Conservation (phyloP, 2,329 filamentous ascomycete genomes). For the Ascomycota sp. region DNA sequence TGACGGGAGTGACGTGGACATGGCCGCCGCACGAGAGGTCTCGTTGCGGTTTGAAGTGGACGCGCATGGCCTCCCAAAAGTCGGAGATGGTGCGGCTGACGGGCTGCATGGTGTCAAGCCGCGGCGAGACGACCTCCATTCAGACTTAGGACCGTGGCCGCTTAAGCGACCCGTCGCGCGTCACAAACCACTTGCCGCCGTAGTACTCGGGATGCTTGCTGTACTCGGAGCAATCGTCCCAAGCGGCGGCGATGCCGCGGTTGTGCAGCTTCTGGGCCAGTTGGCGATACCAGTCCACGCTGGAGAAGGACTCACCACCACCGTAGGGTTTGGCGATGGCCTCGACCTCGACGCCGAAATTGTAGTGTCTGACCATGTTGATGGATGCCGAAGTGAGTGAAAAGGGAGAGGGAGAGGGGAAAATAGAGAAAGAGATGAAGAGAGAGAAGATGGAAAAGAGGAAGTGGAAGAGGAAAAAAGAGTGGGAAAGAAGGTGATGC, state of each 20-base stretch:
- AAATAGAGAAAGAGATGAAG: background rate
- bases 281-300: constrained; percentile 19
- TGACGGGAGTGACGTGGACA: constrained; percentile 18
- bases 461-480: background rate
- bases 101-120: constrained; percentile 14
- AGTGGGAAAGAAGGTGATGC: too few relatives aligned
- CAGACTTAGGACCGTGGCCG: constrained; percentile 16
- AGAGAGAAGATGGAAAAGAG: background rate
- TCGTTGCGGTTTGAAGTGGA: constrained; percentile 17
- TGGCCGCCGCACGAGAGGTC: constrained; percentile 17
- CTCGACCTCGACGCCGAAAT: constrained; percentile 20
- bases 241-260: constrained; percentile 15
- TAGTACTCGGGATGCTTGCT: constrained; percentile 21
- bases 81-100: constrained; percentile 14
- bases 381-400: background rate
- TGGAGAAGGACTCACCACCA: constrained; percentile 14
- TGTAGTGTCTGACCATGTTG: constrained; percentile 15
- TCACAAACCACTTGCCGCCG: constrained; percentile 20
- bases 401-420: background rate
- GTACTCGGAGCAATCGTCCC: constrained; percentile 17
- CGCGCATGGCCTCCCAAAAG: constrained; percentile 21
- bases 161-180: constrained; percentile 18
- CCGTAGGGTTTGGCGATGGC: constrained; percentile 17
- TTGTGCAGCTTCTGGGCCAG: constrained; percentile 18
- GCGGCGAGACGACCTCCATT: constrained; percentile 20